Evolutionary conservation across 208 protist species (phyloP).

Genomic region (Acanthamoeba lenticulata): DNA sequence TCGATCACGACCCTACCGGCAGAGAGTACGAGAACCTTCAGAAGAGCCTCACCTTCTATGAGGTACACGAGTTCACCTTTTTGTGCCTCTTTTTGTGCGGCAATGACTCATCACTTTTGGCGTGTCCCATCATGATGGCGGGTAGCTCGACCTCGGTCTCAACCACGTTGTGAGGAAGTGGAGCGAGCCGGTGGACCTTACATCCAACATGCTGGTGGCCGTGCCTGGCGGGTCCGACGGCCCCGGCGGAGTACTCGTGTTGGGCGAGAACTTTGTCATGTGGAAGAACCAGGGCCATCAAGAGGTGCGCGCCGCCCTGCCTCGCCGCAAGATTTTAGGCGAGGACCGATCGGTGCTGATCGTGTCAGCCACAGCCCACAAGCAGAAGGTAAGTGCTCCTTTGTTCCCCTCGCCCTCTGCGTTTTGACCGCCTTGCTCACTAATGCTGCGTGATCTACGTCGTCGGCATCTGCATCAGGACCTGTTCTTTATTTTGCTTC

Average conservation of each 20-base stretch:
- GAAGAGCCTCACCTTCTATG: constrained; percentile 72
- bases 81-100: not conserved
- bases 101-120: not conserved
- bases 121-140: not conserved
- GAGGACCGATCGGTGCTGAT: constrained; percentile 92
- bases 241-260: constrained; percentile 97
- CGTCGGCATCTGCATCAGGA: not conserved
- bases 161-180: constrained; percentile 98
- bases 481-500: constrained; percentile 96
- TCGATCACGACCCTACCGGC: constrained; percentile 79
- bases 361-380: constrained; percentile 87
- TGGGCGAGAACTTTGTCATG: constrained; percentile 93
- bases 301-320: constrained; percentile 70
- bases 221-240: constrained; percentile 92
- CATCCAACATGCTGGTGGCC: constrained; percentile 90
- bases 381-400: constrained; percentile 76
- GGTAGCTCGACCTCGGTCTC: constrained; percentile 95
- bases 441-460: no score
- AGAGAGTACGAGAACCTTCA: constrained; percentile 66
- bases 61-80: not conserved
- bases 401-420: no score
- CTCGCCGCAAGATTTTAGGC: constrained; percentile 86
- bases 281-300: constrained; percentile 91
- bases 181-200: constrained; percentile 91
- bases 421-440: not conserved